Base-by-base conservation (phyloP, 2,329 filamentous ascomycete species). In the Amesomyces nigricolor region DNA sequence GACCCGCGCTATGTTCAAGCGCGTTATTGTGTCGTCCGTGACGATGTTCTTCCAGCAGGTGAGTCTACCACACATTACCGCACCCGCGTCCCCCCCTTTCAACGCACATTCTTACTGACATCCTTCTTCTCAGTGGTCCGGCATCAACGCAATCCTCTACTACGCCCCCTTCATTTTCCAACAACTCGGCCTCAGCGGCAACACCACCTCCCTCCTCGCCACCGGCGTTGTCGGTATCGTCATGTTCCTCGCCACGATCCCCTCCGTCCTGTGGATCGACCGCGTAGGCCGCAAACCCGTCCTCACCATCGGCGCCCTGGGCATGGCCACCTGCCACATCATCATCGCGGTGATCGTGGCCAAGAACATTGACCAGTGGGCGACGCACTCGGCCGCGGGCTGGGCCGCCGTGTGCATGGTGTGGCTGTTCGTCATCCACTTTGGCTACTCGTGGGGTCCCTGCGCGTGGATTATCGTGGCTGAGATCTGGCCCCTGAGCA, bases 361-460 rank as follows among this genome's bases (percentile, higher is more conserved):
- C 37, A 80, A 75, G 59, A 82, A 85, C 65, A 71, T 81, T n/a
- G 66, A 81, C 59, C 70, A 75, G 3, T 91, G 86, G 75, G 66
- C 69, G 0, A 66, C 72, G 0, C 78, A 89, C 58, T 63, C 68
- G 6, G 79, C 78, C 0, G 84, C 85, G 0, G 87, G 87, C 1
- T 91, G 88, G 88, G 87, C 85, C 0, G 85, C 78, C 5, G 74
- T 78, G 2, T 72, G 67, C 51, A 86, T 88, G 80, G 82, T 88
- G 8, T 90, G 87, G 86, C 75, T 91, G 0, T 90, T 88, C 61
- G 82, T 88, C 29, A 74, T 88, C 30, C 80, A 87, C 68, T 91
- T 91, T 64, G 88, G 85, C 30, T 89, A 88, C 66, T 83, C 79
- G 0, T 91, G 87, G 87, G 85, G 86, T 0, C 87, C 86, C 2